Conservation (phyloP, 164 flowering plant species). For the Cinnamomum chago region DNA sequence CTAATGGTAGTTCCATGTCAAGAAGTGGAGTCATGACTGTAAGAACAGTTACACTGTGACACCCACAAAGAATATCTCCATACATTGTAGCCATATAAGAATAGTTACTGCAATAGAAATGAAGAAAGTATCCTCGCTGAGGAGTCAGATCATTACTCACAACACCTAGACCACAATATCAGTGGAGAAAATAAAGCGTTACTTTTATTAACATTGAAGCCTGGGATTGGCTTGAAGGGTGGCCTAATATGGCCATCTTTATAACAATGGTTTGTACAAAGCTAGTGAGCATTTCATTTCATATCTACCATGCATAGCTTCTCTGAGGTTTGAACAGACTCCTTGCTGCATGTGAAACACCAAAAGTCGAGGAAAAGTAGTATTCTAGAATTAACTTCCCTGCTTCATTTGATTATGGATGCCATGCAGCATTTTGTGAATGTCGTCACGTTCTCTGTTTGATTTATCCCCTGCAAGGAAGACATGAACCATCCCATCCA, state of each 20-base stretch:
- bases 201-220: not conserved
- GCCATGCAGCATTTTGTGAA: not conserved
- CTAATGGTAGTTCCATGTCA: no score
- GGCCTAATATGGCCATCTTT: not conserved
- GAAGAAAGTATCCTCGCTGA: no score
- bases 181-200: not conserved
- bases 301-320: not conserved
- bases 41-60: no score
- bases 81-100: no score
- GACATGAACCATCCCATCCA: conserved; percentile 8
- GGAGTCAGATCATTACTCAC: not conserved
- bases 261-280: not conserved
- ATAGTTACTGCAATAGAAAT: no score
- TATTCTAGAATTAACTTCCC: not conserved
- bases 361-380: not conserved
- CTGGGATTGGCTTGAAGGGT: not conserved
- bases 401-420: not conserved
- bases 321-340: no score
- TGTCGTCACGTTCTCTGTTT: not conserved
- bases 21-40: no score
- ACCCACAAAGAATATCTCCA: no score
- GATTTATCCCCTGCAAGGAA: conserved; percentile 7
- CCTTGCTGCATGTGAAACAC: not conserved
- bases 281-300: not conserved
- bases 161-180: not conserved